Evolutionary conservation across 2,329 filamentous ascomycete species (phyloP), one percentile per base, ranked within the genome.

Genomic region (Mollisiaceae sp.): DNA sequence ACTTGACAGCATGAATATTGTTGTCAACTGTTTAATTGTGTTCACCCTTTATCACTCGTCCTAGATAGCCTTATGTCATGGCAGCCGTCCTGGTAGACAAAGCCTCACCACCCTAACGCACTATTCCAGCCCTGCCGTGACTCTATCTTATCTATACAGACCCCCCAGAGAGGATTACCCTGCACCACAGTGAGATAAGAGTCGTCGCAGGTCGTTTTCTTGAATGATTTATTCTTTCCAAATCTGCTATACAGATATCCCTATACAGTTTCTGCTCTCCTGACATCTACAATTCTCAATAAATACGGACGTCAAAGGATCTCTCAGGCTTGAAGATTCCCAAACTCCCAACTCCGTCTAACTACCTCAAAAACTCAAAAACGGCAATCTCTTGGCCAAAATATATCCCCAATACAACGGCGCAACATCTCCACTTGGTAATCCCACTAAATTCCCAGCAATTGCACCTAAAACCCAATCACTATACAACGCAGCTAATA

Each of bases 331-430:
- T 9, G 38, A 41, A 41, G 38, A 9, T 9, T 41, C 38, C 38
- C 38, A 41, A 41, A 41, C 38, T 41, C 38, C 38, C 12, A 41
- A 41, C 15, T 41, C 38, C 12, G 38, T 41, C 38, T 3, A 41
- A 41, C 38, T 41, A 41, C 38, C 38, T 50, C n/a, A 66, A 60
- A 66, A 60, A 36, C 27, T 55, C 14, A 66, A 60, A 15, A 66
- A 50, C 15, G 65, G 63, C 60, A 68, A 54, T 36, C 66, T 61
- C 63, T 68, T 68, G 3, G 63, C 66, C n/a, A 63, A 9, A 60
- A 68, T 61, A 57, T 68, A 68, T 35, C 35, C 58, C 66, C 66
- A 68, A 52, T 68, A 68, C 60, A 68, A 62, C n/a, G 47, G 12
- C 57, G 58, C 60, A 60, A 61, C 50, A 57, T 68, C 60, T n/a